Evolutionary conservation across 2,329 filamentous ascomycete species (phyloP), one percentile per base, ranked within the genome.

Genomic region (Pestalotiopsis sp.): DNA sequence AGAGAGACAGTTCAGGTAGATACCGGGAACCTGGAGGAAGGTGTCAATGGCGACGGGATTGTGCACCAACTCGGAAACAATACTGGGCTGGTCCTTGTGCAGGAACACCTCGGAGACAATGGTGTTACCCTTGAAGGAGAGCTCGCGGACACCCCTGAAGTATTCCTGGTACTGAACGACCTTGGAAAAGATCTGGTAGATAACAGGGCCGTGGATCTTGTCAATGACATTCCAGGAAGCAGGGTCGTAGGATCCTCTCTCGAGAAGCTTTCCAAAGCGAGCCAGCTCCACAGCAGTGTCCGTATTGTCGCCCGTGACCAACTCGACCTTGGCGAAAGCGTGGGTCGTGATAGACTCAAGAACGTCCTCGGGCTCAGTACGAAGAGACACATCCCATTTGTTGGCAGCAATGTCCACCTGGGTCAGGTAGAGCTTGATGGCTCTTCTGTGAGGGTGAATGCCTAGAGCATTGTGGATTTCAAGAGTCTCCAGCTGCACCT

Each of bases 161-260:
- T 69, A 20, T 3, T 72, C 68, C 2, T 67, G 72, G 68, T 77
- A 80, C 67, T 77, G 66, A 4, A 79, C 75, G 38, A 80, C 72
- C 13, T 73, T 67, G 6, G 62, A 68, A 45, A 81, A 78, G 0
- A 75, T 73, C 4, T 72, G 72, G 65, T 81, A 81, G 9, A 81
- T 75, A 66, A 76, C 75, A 2, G 72, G 72, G 3, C 78, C 78
- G 64, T 77, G 75, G 56, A 80, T 75, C 13, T 73, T 75, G 52
- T 79, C 77, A 1, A 69, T 71, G 2, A 77, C 69, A 1, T 69
- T 66, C 23, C 71, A 66, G 4, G 70, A 59, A 6, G 78, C 64
- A 25, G 80, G 49, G 13, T 70, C 61, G 66, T 72, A 75, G 6
- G 73, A 73, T 20, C 77, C 58, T 38, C 74, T 71, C 7, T 71